Conservation (phyloP, 2,329 filamentous ascomycete species). For the Cladophialophora exuberans region DNA sequence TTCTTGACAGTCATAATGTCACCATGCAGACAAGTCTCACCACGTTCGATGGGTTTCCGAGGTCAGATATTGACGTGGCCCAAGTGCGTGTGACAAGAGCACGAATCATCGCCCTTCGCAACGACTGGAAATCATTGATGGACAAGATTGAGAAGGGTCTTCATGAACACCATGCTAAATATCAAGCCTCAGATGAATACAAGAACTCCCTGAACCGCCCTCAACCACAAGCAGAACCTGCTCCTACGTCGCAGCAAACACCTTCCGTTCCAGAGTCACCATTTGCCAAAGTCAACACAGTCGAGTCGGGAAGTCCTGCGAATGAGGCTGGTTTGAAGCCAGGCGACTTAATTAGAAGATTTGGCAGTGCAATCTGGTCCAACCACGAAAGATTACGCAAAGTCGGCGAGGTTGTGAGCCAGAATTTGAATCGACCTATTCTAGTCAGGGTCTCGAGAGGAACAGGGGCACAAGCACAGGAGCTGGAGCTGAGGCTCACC, state of each 20-base stretch:
- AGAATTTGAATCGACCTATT: constrained; percentile 73
- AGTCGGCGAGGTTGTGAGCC: constrained; percentile 86
- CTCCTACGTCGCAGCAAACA: constrained; percentile 28
- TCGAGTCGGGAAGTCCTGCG: constrained; percentile 78
- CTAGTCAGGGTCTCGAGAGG: constrained; percentile 28
- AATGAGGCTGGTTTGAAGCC: constrained; percentile 76
- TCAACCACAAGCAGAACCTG: constrained; percentile 29
- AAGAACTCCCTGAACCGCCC: constrained; percentile 30
- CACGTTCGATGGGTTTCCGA: constrained; percentile 87
- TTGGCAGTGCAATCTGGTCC: constrained; percentile 79
- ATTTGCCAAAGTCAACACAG: constrained; percentile 89
- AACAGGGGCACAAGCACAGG: constrained; percentile 35
- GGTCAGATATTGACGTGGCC: constrained; percentile 90
- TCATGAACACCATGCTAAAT: constrained; percentile 84
- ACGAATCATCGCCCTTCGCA: constrained; percentile 84
- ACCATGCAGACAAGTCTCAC: constrained; percentile 88
- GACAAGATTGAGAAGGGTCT: constrained; percentile 77
- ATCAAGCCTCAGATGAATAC: constrained; percentile 47
- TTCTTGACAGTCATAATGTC: constrained; percentile 79
- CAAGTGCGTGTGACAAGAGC: constrained; percentile 94
- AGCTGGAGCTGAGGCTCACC: constrained; percentile 72
- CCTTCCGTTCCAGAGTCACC: constrained; percentile 54
- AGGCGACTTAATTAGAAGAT: constrained; percentile 80
- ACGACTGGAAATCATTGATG: constrained; percentile 94
- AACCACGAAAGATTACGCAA: constrained; percentile 87